phyloP scores from a whole-genome alignment of 2,329 filamentous ascomycete genomes.

The Parafenestella ontariensis region DNA sequence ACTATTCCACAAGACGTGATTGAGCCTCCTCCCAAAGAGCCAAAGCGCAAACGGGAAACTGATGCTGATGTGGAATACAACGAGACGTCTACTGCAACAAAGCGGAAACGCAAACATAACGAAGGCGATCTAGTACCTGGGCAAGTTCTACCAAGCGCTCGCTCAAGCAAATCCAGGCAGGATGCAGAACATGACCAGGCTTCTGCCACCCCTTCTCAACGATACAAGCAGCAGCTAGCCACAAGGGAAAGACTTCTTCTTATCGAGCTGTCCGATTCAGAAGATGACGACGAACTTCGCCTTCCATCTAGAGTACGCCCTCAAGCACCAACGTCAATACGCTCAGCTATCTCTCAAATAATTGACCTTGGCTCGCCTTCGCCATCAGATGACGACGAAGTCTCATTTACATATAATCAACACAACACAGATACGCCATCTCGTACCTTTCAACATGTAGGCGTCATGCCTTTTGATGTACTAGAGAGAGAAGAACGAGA shows the following conservation, averaged over 20 bases:
- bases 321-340: background rate
- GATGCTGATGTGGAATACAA: background rate
- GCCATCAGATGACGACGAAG: constrained; percentile 2
- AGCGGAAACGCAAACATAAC: constrained; percentile 5
- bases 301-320: background rate
- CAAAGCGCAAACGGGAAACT: constrained; percentile 19
- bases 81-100: background rate
- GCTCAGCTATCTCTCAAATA: background rate
- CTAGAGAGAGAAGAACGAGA: constrained; percentile 9
- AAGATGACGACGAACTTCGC: constrained; percentile 2
- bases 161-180: background rate
- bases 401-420: background rate
- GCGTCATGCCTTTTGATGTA: background rate
- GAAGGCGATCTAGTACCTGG: background rate
- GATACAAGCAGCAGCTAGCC: background rate
- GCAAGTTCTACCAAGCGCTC: background rate
- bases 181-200: background rate
- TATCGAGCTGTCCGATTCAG: constrained; percentile 19
- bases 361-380: constrained; percentile 4
- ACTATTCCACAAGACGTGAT: constrained; percentile 36
- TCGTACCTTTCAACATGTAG: background rate
- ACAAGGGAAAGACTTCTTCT: background rate
- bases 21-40: constrained; percentile 3
- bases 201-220: background rate
- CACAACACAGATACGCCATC: background rate